Evolutionary conservation across 2,329 filamentous ascomycete species (phyloP).

Genomic region (Penicillium sp.): DNA sequence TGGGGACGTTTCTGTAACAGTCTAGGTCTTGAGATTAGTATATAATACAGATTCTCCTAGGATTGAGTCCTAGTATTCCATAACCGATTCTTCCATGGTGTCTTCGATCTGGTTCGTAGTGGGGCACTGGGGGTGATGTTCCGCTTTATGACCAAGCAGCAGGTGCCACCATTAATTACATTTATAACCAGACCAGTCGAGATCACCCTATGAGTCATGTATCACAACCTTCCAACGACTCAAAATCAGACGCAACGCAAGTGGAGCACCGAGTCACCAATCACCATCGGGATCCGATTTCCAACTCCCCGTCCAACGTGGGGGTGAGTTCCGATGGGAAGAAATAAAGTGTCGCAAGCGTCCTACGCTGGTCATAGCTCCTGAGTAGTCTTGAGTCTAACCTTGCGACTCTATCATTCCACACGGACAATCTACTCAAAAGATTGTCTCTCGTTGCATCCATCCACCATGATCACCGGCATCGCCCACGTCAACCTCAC

Average conservation of each 20-base stretch:
- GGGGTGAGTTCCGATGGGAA: constrained; percentile 2
- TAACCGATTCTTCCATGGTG: background rate
- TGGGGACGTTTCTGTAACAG: background rate
- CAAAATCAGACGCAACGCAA: background rate
- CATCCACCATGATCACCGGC: constrained; percentile 51
- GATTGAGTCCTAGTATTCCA: background rate
- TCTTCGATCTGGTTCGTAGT: background rate
- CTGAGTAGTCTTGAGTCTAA: background rate
- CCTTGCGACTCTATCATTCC: background rate
- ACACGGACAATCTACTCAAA: background rate
- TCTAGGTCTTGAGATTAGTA: background rate
- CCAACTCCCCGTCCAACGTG: constrained; percentile 9
- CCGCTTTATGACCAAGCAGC: background rate
- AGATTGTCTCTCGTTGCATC: background rate
- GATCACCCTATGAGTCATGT: background rate
- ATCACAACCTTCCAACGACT: background rate
- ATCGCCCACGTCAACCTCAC: constrained; percentile 62
- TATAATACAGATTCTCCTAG: background rate
- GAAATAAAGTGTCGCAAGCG: constrained; percentile 10
- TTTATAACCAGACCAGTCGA: background rate
- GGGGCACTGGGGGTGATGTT: background rate
- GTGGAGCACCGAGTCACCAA: constrained; percentile 9
- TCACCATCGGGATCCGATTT: constrained; percentile 20
- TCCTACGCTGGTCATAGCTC: background rate
- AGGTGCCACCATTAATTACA: background rate